Base-by-base conservation (phyloP, 352 stramenopile species). In the Phytopythium aichiense region DNA sequence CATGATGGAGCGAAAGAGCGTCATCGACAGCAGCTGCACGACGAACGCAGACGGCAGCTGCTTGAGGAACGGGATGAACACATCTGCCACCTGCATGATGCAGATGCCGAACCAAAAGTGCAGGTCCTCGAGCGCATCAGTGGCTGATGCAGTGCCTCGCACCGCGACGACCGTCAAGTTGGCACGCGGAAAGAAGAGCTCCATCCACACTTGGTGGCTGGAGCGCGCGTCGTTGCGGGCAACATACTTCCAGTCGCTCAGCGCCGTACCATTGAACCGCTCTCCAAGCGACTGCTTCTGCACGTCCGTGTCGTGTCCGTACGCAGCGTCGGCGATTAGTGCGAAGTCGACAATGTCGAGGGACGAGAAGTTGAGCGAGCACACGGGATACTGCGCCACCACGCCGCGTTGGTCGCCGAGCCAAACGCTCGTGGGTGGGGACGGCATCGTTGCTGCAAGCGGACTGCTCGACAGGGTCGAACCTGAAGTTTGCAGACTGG, bases 41-140 rank as follows among this genome's bases (percentile, higher is more conserved):
- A 95, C 84, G 64, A 94, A 94, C 48, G 71, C 42, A 25, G 61
- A 78, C 13, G 87, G 87, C 22, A 94, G 71, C 52, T 95, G 85
- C 65, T 92, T 95, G 43, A 95, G 67, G 67, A 95, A 94, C 50
- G 83, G 85, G 25, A 95, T 67, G 56, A 94, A 94, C 51, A 91
- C 79, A 72, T 94, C 90, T 4, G 82, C 84, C 7, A 81, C 80
- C 62, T 94, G 85, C 87, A 95, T 95, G 70, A 94, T 84, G 53
- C 72, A 88, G 53, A 95, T 86, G 22, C 85, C 87, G 50, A 95
- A 94, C 85, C 87, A 94, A 61, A 79, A 95, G 66, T 95, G 85
- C 22, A 95, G 69, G 55, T 95, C 87, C 52, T 95, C 85, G 35
- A 95, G 83, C 25, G 84, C 87, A 51, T 95, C 87, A 0, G 84